Conservation (phyloP, 2,329 filamentous ascomycete genomes). For the Neofusicoccum kwambonambiense region DNA sequence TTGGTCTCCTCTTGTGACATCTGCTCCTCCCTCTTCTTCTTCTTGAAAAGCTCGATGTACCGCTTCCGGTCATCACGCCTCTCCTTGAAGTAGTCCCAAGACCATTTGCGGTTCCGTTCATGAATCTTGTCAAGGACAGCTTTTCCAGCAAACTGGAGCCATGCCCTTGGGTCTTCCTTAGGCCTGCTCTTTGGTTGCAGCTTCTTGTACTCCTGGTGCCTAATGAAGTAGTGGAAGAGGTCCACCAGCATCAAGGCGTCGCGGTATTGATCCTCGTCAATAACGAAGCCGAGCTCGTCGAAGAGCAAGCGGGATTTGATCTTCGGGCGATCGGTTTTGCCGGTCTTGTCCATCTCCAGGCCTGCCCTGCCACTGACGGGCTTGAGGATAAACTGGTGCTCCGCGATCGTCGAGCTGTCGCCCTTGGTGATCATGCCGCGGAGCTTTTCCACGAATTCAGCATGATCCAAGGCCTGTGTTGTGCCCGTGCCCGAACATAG, state of each 20-base stretch:
- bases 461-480: constrained; percentile 63
- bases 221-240: constrained; percentile 96
- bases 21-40: constrained; percentile 70
- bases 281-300: constrained; percentile 95
- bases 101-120: constrained; percentile 88
- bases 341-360: constrained; percentile 91
- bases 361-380: constrained; percentile 95
- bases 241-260: constrained; percentile 98
- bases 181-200: constrained; percentile 81
- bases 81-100: constrained; percentile 93
- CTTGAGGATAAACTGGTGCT: constrained; percentile 91
- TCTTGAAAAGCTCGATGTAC: constrained; percentile 96
- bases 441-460: constrained; percentile 75
- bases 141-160: constrained; percentile 87
- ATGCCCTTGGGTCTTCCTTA: constrained; percentile 88
- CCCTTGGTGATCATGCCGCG: constrained; percentile 75
- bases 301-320: constrained; percentile 90
- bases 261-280: constrained; percentile 96
- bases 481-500: constrained; percentile 79
- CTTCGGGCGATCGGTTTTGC: constrained; percentile 73
- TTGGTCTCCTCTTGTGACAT: constrained; percentile 68
- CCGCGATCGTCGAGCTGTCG: constrained; percentile 55
- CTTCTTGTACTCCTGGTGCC: constrained; percentile 95
- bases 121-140: constrained; percentile 92
- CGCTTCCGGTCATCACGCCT: constrained; percentile 82